Conservation (phyloP, 345 rosid genomes). For the Brassica rapa region DNA sequence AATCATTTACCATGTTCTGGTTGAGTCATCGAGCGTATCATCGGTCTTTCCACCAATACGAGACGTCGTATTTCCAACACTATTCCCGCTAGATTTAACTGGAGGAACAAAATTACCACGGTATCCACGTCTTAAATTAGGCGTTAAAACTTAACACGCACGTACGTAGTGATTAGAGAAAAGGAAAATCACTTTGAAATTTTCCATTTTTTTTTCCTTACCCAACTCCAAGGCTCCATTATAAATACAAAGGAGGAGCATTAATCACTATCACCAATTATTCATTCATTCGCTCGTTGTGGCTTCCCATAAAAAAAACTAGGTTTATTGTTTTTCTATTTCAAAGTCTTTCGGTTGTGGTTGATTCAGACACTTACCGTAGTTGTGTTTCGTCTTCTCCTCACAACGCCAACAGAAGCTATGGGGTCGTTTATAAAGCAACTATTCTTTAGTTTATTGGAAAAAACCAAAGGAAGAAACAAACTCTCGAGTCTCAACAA, state of each 20-base stretch:
- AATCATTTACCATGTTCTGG: constrained; percentile 70
- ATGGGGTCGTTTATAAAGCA: neutral
- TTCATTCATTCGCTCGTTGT: too few species aligned
- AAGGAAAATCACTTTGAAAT: too few species aligned
- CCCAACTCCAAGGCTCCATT: too few species aligned
- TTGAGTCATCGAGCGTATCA: constrained; percentile 78
- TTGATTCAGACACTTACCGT: too few species aligned
- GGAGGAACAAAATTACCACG: constrained; percentile 93
- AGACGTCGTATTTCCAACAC: constrained; percentile 64
- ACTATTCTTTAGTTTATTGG: neutral
- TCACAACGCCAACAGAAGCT: neutral
- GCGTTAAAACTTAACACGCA: too few species aligned
- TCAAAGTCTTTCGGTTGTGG: neutral
- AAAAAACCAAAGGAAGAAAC: neutral
- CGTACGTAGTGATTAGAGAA: too few species aligned
- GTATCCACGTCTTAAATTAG: constrained; percentile 58
- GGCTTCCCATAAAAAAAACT: neutral
- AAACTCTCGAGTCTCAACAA: neutral
- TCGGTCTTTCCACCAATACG: constrained; percentile 71
- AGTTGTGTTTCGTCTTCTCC: too few species aligned
- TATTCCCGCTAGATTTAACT: constrained; percentile 69
- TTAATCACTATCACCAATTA: too few species aligned
- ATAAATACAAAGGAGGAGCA: too few species aligned
- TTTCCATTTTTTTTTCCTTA: too few species aligned
- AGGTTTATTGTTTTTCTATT: neutral